Evolutionary conservation across 2,329 filamentous ascomycete species (phyloP).

Genomic region (Penicillium sclerotiorum): DNA sequence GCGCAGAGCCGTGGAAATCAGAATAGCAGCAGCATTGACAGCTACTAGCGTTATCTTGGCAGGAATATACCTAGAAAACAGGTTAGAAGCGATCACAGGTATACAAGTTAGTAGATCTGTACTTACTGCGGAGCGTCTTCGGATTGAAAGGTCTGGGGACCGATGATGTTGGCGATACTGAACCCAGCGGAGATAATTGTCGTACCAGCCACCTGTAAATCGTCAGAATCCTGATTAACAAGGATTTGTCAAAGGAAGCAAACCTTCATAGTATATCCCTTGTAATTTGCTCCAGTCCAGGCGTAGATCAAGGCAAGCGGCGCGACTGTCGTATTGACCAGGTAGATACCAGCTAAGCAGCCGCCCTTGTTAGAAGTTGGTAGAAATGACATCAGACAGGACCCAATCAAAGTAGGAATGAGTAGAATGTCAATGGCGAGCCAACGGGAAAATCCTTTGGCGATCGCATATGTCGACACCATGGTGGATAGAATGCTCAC

Average conservation of each 20-base stretch:
- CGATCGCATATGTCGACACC: slow-evolving; percentile 41
- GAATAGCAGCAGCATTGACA: slow-evolving; percentile 32
- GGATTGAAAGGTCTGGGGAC: slow-evolving; percentile 48
- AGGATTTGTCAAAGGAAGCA: no score
- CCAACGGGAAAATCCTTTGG: slow-evolving; percentile 43
- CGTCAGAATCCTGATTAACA: not conserved
- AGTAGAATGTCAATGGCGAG: slow-evolving; percentile 46
- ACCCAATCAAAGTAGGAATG: slow-evolving; percentile 50
- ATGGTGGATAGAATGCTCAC: slow-evolving; percentile 44
- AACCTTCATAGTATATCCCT: slow-evolving; percentile 49
- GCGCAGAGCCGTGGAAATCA: slow-evolving; percentile 28
- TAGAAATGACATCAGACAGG: slow-evolving; percentile 40
- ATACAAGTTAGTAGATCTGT: no score
- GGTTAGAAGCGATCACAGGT: not conserved
- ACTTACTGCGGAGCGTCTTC: slow-evolving; percentile 45
- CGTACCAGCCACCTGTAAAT: slow-evolving; percentile 48
- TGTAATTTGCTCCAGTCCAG: slow-evolving; percentile 51
- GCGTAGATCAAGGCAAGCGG: slow-evolving; percentile 46
- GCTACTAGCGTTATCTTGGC: slow-evolving; percentile 45
- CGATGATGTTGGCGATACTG: slow-evolving; percentile 39
- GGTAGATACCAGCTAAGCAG: slow-evolving; percentile 47
- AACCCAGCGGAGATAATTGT: slow-evolving; percentile 49
- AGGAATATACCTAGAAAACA: slow-evolving; percentile 27
- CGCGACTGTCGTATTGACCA: slow-evolving; percentile 43
- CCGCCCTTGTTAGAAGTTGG: slow-evolving; percentile 42